Evolutionary conservation across 208 protist species (phyloP).

Genomic region (Phytomonas sp.): DNA sequence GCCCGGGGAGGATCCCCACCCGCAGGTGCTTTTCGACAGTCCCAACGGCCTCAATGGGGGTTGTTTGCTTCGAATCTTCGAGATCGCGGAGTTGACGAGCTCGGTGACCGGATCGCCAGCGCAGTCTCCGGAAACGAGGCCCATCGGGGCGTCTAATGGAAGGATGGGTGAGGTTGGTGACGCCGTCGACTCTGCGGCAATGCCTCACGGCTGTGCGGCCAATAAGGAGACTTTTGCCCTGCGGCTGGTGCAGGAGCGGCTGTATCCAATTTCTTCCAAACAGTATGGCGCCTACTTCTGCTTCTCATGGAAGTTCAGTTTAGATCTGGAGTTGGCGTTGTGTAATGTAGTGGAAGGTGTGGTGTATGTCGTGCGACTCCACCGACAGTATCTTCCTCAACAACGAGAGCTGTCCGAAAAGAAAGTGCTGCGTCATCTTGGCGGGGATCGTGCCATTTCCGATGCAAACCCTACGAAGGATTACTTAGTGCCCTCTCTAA

Average conservation of each 20-base stretch:
- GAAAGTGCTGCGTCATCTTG: background rate
- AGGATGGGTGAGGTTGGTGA: no score
- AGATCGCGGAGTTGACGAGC: slow-evolving; percentile 1
- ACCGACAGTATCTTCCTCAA: background rate
- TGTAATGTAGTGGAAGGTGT: slow-evolving; percentile 53
- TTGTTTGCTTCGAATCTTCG: background rate
- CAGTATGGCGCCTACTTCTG: slow-evolving; percentile 34
- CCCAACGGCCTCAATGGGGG: background rate
- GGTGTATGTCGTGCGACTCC: slow-evolving; percentile 46
- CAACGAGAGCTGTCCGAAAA: background rate
- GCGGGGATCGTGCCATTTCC: background rate
- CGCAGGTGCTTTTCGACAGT: background rate
- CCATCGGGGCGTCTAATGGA: no score
- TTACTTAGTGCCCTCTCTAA: slow-evolving; percentile 7
- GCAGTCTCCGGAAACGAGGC: no score
- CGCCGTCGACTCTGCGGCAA: no score
- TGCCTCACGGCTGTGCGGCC: slow-evolving; percentile 12
- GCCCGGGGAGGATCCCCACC: no score
- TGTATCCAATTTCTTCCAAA: slow-evolving; percentile 8
- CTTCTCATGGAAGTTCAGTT: slow-evolving; percentile 83
- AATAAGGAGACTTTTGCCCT: background rate
- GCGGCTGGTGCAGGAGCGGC: slow-evolving; percentile 8
- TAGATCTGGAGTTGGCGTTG: slow-evolving; percentile 50
- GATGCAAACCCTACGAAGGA: background rate
- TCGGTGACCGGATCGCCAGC: no score